Conservation (phyloP, 2,329 filamentous ascomycete genomes). For the Escovopsis sp. region DNA sequence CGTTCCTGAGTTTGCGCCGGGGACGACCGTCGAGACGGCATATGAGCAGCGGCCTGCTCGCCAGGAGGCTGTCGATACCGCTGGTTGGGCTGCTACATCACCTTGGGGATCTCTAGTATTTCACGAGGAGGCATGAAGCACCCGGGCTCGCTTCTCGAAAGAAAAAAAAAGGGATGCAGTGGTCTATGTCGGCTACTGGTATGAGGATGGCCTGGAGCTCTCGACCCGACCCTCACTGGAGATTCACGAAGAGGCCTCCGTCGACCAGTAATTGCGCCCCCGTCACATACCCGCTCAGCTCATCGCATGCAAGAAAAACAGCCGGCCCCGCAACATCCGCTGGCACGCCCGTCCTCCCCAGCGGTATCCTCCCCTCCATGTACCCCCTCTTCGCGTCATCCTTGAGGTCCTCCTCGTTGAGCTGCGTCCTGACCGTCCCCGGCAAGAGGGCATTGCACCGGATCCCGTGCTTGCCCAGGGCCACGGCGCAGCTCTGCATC, state of each 20-base stretch:
- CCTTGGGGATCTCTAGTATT: conserved; percentile 36
- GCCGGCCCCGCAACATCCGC: conserved; percentile 71
- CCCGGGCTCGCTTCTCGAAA: no score
- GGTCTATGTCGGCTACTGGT: neutral
- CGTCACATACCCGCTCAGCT: conserved; percentile 67
- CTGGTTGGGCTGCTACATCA: conserved; percentile 33
- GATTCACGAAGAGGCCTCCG: conserved; percentile 78
- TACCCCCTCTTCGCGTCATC: conserved; percentile 58
- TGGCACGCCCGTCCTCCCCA: conserved; percentile 59
- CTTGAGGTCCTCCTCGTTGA: conserved; percentile 72
- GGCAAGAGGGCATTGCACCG: conserved; percentile 74
- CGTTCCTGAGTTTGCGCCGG: conserved; percentile 23
- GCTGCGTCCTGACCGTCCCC: conserved; percentile 68
- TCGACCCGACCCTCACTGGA: conserved; percentile 39
- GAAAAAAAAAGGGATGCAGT: no score
- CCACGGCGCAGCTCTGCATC: conserved; percentile 73
- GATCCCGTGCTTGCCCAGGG: conserved; percentile 61
- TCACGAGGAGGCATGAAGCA: conserved; percentile 7
- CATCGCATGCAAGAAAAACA: conserved; percentile 68
- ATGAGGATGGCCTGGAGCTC: no score
- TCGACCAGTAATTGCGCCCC: conserved; percentile 77
- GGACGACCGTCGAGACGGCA: conserved; percentile 30
- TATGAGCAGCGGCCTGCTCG: conserved; percentile 24
- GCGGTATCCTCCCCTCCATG: conserved; percentile 69
- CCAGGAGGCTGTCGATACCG: conserved; percentile 25